These are phyloP conservation scores for Monilinia laxa DNA, from an alignment of 2,329 filamentous ascomycete species.

Conservation along the genomic window DNA sequence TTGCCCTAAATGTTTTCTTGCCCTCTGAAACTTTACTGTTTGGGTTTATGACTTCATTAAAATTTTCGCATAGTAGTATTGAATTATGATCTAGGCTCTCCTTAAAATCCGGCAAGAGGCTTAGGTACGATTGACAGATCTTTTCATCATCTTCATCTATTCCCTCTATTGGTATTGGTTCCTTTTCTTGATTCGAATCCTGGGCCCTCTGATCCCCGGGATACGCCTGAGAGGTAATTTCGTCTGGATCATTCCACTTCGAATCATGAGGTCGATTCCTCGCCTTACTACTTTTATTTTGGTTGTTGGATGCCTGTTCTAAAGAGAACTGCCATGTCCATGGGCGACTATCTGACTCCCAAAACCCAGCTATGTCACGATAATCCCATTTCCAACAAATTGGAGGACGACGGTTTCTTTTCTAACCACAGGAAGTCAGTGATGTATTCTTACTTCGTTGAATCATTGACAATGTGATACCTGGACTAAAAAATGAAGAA, in stretches of 20 bases:
- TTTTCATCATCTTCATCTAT: not conserved
- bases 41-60: not conserved
- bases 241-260: not conserved
- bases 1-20: too few relatives aligned
- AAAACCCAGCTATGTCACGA: not conserved
- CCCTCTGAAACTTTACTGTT: not conserved
- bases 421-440: not conserved
- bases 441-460: not conserved
- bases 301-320: not conserved
- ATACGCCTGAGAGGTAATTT: slow-evolving; percentile 1
- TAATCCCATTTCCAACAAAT: slow-evolving; percentile 1
- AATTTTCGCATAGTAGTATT: not conserved
- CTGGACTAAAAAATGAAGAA: not conserved
- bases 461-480: not conserved
- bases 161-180: not conserved
- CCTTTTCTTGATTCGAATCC: not conserved
- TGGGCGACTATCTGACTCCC: not conserved
- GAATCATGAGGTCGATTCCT: not conserved
- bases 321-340: slow-evolving; percentile 1
- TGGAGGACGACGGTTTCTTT: not conserved
- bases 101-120: not conserved
- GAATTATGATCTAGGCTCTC: not conserved
- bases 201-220: not conserved
- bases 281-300: not conserved
- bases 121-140: not conserved